Evolutionary conservation across 352 stramenopile genomes (phyloP).

Genomic region (Phytophthora parvispora): DNA sequence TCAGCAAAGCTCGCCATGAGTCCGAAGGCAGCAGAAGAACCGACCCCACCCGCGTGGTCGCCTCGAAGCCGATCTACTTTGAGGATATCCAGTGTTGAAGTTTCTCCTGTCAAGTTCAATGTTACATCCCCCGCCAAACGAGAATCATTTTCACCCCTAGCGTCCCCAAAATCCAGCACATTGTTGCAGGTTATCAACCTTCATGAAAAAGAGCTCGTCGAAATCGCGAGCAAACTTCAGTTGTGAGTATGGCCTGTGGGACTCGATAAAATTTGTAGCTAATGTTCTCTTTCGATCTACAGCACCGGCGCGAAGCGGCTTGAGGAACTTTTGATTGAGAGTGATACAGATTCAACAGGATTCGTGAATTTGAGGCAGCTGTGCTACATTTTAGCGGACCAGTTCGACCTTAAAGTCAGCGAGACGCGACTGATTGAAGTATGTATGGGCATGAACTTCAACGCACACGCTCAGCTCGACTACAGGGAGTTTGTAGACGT

Average conservation of each 20-base stretch:
- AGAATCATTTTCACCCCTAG: neutral
- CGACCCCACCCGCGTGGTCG: conserved; percentile 1
- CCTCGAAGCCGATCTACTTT: conserved; percentile 10
- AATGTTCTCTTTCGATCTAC: neutral
- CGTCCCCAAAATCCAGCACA: neutral
- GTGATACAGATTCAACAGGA: conserved; percentile 30
- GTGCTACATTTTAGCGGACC: conserved; percentile 47
- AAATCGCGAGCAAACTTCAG: conserved; percentile 56
- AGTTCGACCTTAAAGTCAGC: conserved; percentile 39
- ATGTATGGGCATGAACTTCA: conserved; percentile 75
- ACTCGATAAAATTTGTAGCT: neutral
- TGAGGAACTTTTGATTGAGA: conserved; percentile 43
- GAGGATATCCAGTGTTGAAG: conserved; percentile 3
- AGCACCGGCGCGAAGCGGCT: conserved; percentile 57
- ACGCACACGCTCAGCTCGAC: conserved; percentile 57
- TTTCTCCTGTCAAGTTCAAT: conserved; percentile 19
- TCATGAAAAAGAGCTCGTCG: conserved; percentile 59
- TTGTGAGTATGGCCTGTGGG: conserved; percentile 41
- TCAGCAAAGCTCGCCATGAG: conserved; percentile 6
- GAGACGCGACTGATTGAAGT: conserved; percentile 60
- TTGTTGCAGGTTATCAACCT: conserved; percentile 33
- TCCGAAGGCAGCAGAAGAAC: neutral
- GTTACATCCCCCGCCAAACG: neutral
- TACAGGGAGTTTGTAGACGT: conserved; percentile 61
- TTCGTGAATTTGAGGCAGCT: conserved; percentile 71